These are phyloP conservation scores for Irpex sp. DNA, from an alignment of 1,284 basidiomycete species.

Conservation along the genomic window DNA sequence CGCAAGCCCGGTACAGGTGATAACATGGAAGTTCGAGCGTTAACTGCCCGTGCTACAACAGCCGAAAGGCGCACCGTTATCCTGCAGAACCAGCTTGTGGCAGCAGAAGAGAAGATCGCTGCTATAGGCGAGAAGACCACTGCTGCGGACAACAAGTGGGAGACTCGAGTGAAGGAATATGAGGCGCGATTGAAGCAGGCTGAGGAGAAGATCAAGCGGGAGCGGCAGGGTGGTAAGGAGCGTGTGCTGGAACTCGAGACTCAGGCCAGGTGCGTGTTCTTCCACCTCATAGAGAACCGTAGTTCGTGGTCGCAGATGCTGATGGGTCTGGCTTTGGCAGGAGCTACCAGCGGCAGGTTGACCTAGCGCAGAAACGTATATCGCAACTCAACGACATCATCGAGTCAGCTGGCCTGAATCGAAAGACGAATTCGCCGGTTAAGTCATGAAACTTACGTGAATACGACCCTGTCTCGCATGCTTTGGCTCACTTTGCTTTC, in stretches of 20 bases:
- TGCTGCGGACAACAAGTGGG: constrained; percentile 84
- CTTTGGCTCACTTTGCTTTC: constrained; percentile 1
- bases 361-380: constrained; percentile 66
- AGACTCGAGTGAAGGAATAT: constrained; percentile 88
- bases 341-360: constrained; percentile 65
- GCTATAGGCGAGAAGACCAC: constrained; percentile 67
- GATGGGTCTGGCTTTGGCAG: constrained; percentile 31
- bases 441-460: constrained; percentile 1
- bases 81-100: constrained; percentile 77
- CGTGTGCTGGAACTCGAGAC: constrained; percentile 65
- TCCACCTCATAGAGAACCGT: background rate
- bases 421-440: constrained; percentile 24
- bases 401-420: constrained; percentile 35
- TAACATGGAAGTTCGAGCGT: constrained; percentile 66
- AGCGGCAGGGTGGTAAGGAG: constrained; percentile 94
- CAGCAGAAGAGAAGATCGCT: constrained; percentile 81
- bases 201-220: constrained; percentile 93
- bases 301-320: background rate
- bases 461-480: constrained; percentile 1
- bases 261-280: constrained; percentile 56
- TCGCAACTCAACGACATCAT: constrained; percentile 65
- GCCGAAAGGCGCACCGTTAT: constrained; percentile 82
- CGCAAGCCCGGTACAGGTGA: constrained; percentile 68
- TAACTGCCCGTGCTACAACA: constrained; percentile 70
- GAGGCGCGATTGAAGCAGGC: constrained; percentile 80